These are phyloP conservation scores for Tricholoma bakamatsutake DNA, from an alignment of 768 basidiomycete genomes.

Conservation along the genomic window DNA sequence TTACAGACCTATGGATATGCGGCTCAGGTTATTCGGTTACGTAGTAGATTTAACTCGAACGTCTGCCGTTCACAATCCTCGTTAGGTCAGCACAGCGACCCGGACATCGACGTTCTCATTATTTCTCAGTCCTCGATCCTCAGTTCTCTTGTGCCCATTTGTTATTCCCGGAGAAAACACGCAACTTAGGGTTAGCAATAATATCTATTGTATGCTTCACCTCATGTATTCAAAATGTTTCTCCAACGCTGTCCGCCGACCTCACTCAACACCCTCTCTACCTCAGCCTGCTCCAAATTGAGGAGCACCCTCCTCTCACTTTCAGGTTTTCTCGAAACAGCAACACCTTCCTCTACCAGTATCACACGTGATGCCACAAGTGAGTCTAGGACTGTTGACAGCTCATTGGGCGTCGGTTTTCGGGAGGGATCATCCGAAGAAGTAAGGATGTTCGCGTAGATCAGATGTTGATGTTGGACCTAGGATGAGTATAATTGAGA, in stretches of 20 bases:
- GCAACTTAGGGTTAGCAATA: no score
- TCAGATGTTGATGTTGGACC: slow-evolving; percentile 73
- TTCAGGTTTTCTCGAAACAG: slow-evolving; percentile 46
- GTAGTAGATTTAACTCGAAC: no score
- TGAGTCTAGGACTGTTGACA: slow-evolving; percentile 66
- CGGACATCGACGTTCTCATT: no score
- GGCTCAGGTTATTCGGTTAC: no score
- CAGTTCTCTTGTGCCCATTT: no score
- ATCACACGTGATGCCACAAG: slow-evolving; percentile 74
- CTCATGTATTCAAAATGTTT: slow-evolving; percentile 36
- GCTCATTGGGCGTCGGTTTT: slow-evolving; percentile 56
- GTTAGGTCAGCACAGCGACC: no score
- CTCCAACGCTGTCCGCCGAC: slow-evolving; percentile 69
- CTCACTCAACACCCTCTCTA: slow-evolving; percentile 80
- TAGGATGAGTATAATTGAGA: neutral
- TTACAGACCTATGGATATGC: no score
- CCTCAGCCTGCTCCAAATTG: slow-evolving; percentile 80
- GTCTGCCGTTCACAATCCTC: no score
- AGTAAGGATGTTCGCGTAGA: slow-evolving; percentile 60
- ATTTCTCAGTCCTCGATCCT: no score
- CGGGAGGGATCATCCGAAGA: slow-evolving; percentile 51
- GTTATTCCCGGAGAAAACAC: no score
- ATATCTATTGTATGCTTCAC: neutral
- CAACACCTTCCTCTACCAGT: slow-evolving; percentile 59
- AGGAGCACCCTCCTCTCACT: slow-evolving; percentile 69